Evolutionary conservation across 2,329 filamentous ascomycete species (phyloP).

Genomic region (Fusarium globosum): DNA sequence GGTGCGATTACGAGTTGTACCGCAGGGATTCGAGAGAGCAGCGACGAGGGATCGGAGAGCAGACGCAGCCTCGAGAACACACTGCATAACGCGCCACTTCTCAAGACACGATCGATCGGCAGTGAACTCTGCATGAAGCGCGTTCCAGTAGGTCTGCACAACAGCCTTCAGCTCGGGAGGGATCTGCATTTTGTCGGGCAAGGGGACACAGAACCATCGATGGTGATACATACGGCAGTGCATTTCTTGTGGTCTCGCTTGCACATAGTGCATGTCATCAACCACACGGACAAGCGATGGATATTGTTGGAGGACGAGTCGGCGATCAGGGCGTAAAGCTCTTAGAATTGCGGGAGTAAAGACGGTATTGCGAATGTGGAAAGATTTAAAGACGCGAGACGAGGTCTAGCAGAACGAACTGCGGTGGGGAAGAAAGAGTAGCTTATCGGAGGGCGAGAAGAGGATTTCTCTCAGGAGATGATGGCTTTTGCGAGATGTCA

Average conservation of each 20-base stretch:
- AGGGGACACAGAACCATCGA: neutral
- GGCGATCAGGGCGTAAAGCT: no score
- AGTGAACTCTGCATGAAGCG: accelerated
- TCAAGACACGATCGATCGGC: neutral
- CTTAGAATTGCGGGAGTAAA: no score
- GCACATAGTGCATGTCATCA: neutral
- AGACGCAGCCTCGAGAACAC: neutral
- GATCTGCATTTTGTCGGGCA: neutral
- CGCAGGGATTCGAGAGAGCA: neutral
- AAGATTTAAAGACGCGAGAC: no score
- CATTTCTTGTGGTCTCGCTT: neutral
- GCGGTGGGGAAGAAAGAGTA: neutral
- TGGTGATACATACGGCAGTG: neutral
- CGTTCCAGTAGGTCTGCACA: neutral
- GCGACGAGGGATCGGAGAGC: neutral
- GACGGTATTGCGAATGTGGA: no score
- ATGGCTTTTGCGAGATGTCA: neutral
- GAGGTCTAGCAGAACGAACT: no score
- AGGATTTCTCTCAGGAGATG: neutral
- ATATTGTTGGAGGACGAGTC: neutral
- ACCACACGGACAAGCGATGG: neutral
- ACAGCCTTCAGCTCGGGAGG: neutral
- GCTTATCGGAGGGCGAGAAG: neutral
- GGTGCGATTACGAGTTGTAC: neutral
- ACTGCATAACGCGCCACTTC: neutral